A percentile compares a stretch with the other conserved stretches of the same genome.
These are phyloP conservation scores for Acephala macrosclerotiorum DNA, from an alignment of 2,329 filamentous ascomycete species.

Conservation along the genomic window DNA sequence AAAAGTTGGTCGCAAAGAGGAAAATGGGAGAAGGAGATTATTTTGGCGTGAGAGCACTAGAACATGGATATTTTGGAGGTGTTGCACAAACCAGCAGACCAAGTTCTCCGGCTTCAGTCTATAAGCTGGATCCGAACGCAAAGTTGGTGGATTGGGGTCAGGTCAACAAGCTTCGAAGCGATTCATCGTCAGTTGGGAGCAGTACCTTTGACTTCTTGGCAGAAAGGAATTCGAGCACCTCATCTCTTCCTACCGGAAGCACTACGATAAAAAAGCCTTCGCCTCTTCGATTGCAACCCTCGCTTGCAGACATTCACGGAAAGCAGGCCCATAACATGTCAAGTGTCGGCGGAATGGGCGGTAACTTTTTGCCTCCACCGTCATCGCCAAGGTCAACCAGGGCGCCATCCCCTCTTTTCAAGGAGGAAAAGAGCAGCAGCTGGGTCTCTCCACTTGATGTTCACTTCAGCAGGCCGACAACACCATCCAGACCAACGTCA, in stretches of 20 bases:
- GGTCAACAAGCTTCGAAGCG: conserved; percentile 5
- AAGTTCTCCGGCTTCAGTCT: conserved; percentile 34
- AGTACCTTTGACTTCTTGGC: conserved; percentile 13
- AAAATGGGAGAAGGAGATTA: conserved; percentile 36
- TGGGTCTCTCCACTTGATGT: conserved; percentile 38
- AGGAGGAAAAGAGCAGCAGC: conserved; percentile 13
- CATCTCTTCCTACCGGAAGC: conserved; percentile 11
- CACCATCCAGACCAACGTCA: conserved; percentile 29
- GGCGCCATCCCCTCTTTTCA: conserved; percentile 18
- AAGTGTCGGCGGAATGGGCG: conserved; percentile 24
- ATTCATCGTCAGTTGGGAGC: conserved; percentile 23
- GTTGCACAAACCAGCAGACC: conserved; percentile 37
- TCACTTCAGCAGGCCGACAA: conserved; percentile 33
- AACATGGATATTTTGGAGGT: conserved; percentile 38
- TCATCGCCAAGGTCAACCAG: conserved; percentile 21
- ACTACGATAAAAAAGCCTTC: conserved; percentile 31
- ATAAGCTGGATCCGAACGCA: conserved; percentile 26
- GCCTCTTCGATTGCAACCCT: conserved; percentile 30
- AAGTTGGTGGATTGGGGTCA: conserved; percentile 28
- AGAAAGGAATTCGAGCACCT: conserved; percentile 14
- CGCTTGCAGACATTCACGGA: conserved; percentile 1
- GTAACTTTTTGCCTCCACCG: conserved; percentile 30
- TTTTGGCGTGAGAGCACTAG: conserved; percentile 37
- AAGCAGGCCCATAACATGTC: conserved; percentile 18
- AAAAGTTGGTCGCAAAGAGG: conserved; percentile 32